Conservation (phyloP, 352 stramenopile species). For the Achlya hypogyna region DNA sequence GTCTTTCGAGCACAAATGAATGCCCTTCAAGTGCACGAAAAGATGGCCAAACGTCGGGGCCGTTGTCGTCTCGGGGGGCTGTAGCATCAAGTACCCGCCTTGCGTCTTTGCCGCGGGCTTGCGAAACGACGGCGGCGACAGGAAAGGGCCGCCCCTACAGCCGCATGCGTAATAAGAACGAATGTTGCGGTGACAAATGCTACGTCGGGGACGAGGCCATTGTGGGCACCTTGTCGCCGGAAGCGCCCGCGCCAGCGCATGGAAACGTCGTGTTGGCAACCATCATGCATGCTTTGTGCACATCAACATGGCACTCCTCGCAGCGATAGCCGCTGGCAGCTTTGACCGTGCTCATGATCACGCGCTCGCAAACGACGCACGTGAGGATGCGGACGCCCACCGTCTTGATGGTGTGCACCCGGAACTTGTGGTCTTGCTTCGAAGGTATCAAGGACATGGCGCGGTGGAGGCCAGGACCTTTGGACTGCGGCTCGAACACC, state of each 20-base stretch:
- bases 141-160: constrained; percentile 18
- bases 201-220: constrained; percentile 6
- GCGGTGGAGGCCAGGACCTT: constrained; percentile 24
- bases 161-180: neutral
- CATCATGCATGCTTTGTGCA: constrained; percentile 83
- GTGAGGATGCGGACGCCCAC: constrained; percentile 70
- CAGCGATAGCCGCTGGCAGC: constrained; percentile 75
- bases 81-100: constrained; percentile 4
- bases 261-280: constrained; percentile 71
- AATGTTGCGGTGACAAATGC: neutral
- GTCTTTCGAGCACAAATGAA: constrained; percentile 80
- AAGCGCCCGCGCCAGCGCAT: constrained; percentile 31
- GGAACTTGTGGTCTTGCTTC: constrained; percentile 76
- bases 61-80: neutral
- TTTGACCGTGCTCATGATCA: constrained; percentile 79
- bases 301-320: constrained; percentile 68
- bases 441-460: constrained; percentile 16
- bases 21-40: constrained; percentile 65
- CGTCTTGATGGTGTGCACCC: constrained; percentile 79
- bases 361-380: constrained; percentile 67
- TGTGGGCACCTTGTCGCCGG: neutral
- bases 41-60: constrained; percentile 36
- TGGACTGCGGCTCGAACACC: constrained; percentile 12
- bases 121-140: neutral
- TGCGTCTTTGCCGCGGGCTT: neutral